Evolutionary conservation across 164 flowering plant species (phyloP), one percentile per base, ranked within the genome.

Genomic region (Macadamia integrifolia): DNA sequence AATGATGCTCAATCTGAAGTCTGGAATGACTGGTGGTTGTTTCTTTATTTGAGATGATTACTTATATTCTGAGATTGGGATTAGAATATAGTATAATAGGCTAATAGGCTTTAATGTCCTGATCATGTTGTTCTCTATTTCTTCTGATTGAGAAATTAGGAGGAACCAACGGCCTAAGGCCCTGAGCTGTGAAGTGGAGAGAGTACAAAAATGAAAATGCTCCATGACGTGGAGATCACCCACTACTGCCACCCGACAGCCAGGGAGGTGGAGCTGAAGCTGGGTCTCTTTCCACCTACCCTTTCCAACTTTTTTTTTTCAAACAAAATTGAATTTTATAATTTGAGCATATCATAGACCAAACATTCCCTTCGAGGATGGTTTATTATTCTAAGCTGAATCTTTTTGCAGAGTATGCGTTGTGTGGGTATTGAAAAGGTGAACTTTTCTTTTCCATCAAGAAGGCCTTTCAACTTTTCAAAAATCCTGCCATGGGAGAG

Each of bases 151-250:
- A 35, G 40, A 35, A 35, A 52, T 44, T 23, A 42, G 28, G 42
- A 69, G 43, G 30, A 18, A 35, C 40, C 40, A 43, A 69, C 9
- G 68, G 59, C 64, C 12, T 8, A 30, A 66, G 42, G 68, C 49
- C 64, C 12, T 8, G 48, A 66, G 42, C 3, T 32, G 43, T 6
- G 43, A 40, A 56, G 60, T 63, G 66, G 49, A 40, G 15, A 44
- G 35, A 31, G 32, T 23, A 23, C 23, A 23, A 64, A 64, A 64
- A 35, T 6, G 32, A 60, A 50, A 58, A 65, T 65, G 73, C 69
- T 65, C 59, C 31, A 18, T 71, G 69, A 71, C 62, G 64, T 71
- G 64, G 60, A 65, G 18, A 50, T 60, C 65, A 59, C 73, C 57
- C 44, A 43, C 43, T 7, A 42, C 31, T 13, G 30, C 42, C 62